Evolutionary conservation across 176 grass and related monocot species (phyloP).

Genomic region (Bolboschoenus planiculmis): DNA sequence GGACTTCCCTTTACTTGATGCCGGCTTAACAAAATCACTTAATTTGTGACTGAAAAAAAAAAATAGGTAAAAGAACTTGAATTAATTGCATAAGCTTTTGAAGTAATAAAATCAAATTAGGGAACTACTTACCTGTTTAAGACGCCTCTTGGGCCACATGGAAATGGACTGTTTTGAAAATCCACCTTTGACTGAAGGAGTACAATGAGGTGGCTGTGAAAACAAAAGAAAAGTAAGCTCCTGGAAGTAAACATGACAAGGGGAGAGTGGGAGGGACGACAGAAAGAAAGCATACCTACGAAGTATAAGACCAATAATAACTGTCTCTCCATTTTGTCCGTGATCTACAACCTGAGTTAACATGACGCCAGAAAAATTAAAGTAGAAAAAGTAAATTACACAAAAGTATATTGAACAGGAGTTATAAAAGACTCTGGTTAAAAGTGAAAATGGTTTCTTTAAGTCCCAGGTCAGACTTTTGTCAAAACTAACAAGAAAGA

Average conservation of each 20-base stretch:
- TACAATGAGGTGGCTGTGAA: constrained; percentile 74
- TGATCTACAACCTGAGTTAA: constrained; percentile 73
- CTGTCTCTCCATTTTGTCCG: constrained; percentile 64
- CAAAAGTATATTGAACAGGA: neutral
- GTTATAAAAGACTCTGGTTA: neutral
- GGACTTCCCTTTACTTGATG: constrained; percentile 93
- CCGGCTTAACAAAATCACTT: constrained; percentile 95
- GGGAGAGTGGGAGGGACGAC: neutral
- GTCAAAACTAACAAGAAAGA: neutral
- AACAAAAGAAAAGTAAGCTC: constrained; percentile 27
- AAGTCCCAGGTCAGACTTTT: neutral
- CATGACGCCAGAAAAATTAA: constrained; percentile 1
- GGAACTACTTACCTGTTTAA: constrained; percentile 60
- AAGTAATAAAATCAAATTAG: neutral
- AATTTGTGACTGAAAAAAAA: constrained; percentile 70
- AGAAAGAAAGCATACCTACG: constrained; percentile 49
- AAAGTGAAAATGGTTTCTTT: neutral
- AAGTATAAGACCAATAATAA: constrained; percentile 97
- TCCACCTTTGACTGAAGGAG: constrained; percentile 93
- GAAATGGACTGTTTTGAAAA: constrained; percentile 95
- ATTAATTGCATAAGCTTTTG: constrained; percentile 5
- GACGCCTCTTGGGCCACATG: constrained; percentile 74
- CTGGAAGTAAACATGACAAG: neutral
- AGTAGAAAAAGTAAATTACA: neutral
- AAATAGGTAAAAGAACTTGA: neutral